phyloP scores from a whole-genome alignment of 2,329 filamentous ascomycete genomes.

The Calonectria hawksworthii region DNA sequence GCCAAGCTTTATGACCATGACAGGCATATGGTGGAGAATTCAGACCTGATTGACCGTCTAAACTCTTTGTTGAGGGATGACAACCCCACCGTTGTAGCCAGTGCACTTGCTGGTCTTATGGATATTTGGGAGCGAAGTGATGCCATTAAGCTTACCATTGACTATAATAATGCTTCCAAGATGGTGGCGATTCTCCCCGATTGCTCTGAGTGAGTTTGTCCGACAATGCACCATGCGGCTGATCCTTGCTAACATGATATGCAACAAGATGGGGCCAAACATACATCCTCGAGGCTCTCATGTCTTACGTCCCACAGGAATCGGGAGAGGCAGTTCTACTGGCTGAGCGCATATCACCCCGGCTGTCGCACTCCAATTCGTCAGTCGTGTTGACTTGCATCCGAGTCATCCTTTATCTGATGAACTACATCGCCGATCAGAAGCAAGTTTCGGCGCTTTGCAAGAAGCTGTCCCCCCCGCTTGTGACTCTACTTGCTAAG shows the following conservation, averaged over 20 bases:
- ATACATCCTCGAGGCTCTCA: conserved; percentile 96
- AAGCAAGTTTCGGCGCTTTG: conserved; percentile 90
- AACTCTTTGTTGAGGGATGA: conserved; percentile 94
- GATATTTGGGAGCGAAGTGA: conserved; percentile 99
- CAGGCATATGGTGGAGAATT: conserved; percentile 87
- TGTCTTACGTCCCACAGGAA: conserved; percentile 97
- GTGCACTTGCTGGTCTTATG: conserved; percentile 90
- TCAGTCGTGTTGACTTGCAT: conserved; percentile 97
- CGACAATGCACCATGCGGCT: neutral
- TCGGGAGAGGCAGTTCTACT: conserved; percentile 88
- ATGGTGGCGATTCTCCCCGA: conserved; percentile 97
- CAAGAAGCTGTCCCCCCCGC: conserved; percentile 92
- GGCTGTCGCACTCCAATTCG: conserved; percentile 96
- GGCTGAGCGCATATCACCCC: conserved; percentile 94
- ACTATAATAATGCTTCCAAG: conserved; percentile 97
- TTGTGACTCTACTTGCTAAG: conserved; percentile 95
- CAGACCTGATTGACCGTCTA: conserved; percentile 91
- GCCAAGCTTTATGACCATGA: conserved; percentile 99
- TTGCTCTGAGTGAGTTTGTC: conserved; percentile 87
- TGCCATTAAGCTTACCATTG: conserved; percentile 97
- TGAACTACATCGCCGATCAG: conserved; percentile 97
- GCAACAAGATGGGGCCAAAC: conserved; percentile 91
- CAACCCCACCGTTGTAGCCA: conserved; percentile 97
- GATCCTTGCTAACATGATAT: conserved; percentile 28
- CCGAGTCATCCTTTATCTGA: conserved; percentile 94